These are phyloP conservation scores for Coniella lustricola DNA, from an alignment of 2,329 filamentous ascomycete genomes.

Conservation along the genomic window DNA sequence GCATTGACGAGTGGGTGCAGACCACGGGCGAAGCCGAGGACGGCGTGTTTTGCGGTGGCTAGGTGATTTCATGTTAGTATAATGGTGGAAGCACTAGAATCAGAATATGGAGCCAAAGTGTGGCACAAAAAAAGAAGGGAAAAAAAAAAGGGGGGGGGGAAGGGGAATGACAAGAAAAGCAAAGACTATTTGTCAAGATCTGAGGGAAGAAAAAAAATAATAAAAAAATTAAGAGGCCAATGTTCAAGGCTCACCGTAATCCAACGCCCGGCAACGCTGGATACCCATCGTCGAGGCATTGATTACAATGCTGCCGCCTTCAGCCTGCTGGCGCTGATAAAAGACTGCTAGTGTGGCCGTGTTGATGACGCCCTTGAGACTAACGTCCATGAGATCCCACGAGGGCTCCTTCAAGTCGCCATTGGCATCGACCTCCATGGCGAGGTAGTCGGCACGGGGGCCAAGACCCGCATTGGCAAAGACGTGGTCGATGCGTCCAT, in stretches of 20 bases:
- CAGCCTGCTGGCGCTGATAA: slow-evolving; percentile 40
- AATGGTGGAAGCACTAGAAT: too few species aligned
- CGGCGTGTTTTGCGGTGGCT: slow-evolving; percentile 48
- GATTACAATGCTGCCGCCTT: slow-evolving; percentile 47
- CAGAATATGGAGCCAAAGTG: too few species aligned
- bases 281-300: slow-evolving; percentile 44
- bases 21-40: slow-evolving; percentile 45
- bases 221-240: rapidly evolving
- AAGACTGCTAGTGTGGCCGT: slow-evolving; percentile 41
- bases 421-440: slow-evolving; percentile 39
- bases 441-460: slow-evolving; percentile 38
- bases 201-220: background rate
- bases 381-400: slow-evolving; percentile 39
- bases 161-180: too few species aligned
- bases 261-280: slow-evolving; percentile 41
- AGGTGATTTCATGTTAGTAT: background rate
- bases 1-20: slow-evolving; percentile 31
- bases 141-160: background rate
- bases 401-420: slow-evolving; percentile 41
- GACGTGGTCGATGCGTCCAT: slow-evolving; percentile 71
- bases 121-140: too few species aligned
- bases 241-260: slow-evolving; percentile 46
- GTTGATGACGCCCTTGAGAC: slow-evolving; percentile 41
- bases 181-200: background rate
- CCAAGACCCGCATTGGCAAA: slow-evolving; percentile 59